Conservation (phyloP, 1,284 basidiomycete species). For the Marasmius fiardii region DNA sequence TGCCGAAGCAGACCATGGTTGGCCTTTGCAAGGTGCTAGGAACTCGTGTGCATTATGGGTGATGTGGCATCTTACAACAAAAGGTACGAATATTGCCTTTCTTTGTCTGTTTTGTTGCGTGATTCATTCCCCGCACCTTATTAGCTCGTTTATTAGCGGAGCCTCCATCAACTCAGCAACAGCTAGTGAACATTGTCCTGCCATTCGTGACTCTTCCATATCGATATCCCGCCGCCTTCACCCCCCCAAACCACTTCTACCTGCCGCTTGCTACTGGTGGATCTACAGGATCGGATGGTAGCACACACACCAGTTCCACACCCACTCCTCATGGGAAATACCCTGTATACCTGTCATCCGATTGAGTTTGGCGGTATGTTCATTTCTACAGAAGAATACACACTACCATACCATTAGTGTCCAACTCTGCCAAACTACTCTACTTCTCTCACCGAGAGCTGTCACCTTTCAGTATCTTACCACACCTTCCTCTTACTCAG, state of each 20-base stretch:
- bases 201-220: slow-evolving; percentile 56
- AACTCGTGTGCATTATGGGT: slow-evolving; percentile 60
- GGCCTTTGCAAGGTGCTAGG: slow-evolving; percentile 49
- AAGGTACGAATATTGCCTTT: slow-evolving; percentile 30
- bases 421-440: slow-evolving; percentile 57
- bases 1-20: slow-evolving; percentile 38
- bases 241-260: slow-evolving; percentile 56
- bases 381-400: slow-evolving; percentile 40
- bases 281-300: slow-evolving; percentile 10
- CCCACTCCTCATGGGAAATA: slow-evolving; percentile 51
- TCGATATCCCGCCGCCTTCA: slow-evolving; percentile 53
- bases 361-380: slow-evolving; percentile 17
- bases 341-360: slow-evolving; percentile 48
- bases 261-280: slow-evolving; percentile 39
- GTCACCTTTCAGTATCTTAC: slow-evolving; percentile 40
- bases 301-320: slow-evolving; percentile 32
- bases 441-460: slow-evolving; percentile 59
- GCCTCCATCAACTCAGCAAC: slow-evolving; percentile 32
- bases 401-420: slow-evolving; percentile 46
- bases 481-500: slow-evolving; percentile 43
- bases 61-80: slow-evolving; percentile 55
- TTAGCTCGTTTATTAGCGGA: slow-evolving; percentile 48
- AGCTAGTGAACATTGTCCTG: slow-evolving; percentile 47
- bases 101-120: background rate
- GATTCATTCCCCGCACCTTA: background rate